These are phyloP conservation scores for Monascus ruber DNA, from an alignment of 2,329 filamentous ascomycete species.

Conservation along the genomic window DNA sequence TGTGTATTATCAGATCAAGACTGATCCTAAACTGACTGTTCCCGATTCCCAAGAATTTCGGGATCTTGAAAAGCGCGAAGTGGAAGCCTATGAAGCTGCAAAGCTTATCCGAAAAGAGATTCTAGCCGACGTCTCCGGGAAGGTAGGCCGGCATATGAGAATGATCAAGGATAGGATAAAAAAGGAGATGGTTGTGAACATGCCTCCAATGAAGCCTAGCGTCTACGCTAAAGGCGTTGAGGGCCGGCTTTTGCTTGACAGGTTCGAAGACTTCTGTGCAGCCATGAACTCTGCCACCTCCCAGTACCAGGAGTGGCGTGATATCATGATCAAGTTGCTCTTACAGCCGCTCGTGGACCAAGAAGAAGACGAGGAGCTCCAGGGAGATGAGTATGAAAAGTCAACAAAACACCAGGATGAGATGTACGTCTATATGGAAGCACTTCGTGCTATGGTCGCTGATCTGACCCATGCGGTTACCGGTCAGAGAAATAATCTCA, in stretches of 20 bases:
- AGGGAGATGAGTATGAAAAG: constrained; percentile 80
- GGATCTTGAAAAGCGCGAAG: constrained; percentile 58
- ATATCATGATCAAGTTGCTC: constrained; percentile 60
- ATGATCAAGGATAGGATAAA: constrained; percentile 45
- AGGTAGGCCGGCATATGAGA: constrained; percentile 54
- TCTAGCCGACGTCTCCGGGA: constrained; percentile 46
- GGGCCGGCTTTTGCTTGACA: constrained; percentile 53
- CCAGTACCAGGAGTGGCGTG: constrained; percentile 63
- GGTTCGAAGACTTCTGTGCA: constrained; percentile 52
- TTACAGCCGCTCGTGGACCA: constrained; percentile 70
- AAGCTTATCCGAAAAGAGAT: constrained; percentile 70
- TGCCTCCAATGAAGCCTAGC: constrained; percentile 49
- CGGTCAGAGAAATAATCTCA: constrained; percentile 63
- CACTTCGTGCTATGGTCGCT: constrained; percentile 60
- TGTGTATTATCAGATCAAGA: constrained; percentile 72
- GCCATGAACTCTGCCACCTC: constrained; percentile 62
- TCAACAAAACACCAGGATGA: constrained; percentile 83
- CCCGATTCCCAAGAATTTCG: constrained; percentile 58
- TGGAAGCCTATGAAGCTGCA: constrained; percentile 62
- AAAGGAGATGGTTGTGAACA: constrained; percentile 47
- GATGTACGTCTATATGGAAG: constrained; percentile 75
- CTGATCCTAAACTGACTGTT: constrained; percentile 50
- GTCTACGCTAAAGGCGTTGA: constrained; percentile 58
- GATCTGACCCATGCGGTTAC: constrained; percentile 69
- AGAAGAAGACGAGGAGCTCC: constrained; percentile 61